Conservation (phyloP, 2,329 filamentous ascomycete genomes). For the Exophiala aquamarina region DNA sequence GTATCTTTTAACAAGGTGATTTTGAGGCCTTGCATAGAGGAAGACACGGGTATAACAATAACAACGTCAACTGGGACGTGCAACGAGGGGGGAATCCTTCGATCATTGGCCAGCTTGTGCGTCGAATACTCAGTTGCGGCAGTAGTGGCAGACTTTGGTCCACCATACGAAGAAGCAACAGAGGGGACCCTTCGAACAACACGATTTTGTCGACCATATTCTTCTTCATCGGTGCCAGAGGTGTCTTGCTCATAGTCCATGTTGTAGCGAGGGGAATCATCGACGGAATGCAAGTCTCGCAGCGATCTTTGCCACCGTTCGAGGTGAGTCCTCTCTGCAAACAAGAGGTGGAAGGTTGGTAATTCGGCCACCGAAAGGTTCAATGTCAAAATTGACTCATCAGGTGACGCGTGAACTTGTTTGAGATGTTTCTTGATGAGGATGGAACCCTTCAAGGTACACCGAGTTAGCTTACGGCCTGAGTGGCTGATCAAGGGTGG, state of each 20-base stretch:
- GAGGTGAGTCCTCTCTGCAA: slow-evolving; percentile 77
- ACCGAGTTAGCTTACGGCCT: slow-evolving; percentile 68
- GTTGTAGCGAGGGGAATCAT: slow-evolving; percentile 56
- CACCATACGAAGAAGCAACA: slow-evolving; percentile 77
- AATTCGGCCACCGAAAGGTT: slow-evolving; percentile 89
- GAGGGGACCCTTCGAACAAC: slow-evolving; percentile 75
- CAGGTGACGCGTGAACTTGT: slow-evolving; percentile 71
- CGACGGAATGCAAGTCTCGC: slow-evolving; percentile 74
- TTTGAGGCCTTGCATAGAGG: slow-evolving; percentile 99
- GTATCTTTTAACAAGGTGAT: slow-evolving; percentile 92
- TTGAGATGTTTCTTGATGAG: slow-evolving; percentile 97
- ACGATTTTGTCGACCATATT: slow-evolving; percentile 57
- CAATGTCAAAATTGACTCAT: slow-evolving; percentile 83
- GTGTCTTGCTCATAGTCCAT: slow-evolving; percentile 78
- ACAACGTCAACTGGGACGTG: slow-evolving; percentile 95
- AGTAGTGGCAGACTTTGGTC: slow-evolving; percentile 77
- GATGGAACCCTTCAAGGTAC: slow-evolving; percentile 94
- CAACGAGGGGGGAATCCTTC: slow-evolving; percentile 52
- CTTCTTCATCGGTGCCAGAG: slow-evolving; percentile 86
- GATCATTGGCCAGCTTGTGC: slow-evolving; percentile 49
- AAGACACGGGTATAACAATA: slow-evolving; percentile 93
- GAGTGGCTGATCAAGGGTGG: slow-evolving; percentile 65
- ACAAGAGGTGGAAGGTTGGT: slow-evolving; percentile 90
- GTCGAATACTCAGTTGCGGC: slow-evolving; percentile 90
- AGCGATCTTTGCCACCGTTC: slow-evolving; percentile 90